Conservation (phyloP, 257 asterid species). For the Vinca minor region DNA sequence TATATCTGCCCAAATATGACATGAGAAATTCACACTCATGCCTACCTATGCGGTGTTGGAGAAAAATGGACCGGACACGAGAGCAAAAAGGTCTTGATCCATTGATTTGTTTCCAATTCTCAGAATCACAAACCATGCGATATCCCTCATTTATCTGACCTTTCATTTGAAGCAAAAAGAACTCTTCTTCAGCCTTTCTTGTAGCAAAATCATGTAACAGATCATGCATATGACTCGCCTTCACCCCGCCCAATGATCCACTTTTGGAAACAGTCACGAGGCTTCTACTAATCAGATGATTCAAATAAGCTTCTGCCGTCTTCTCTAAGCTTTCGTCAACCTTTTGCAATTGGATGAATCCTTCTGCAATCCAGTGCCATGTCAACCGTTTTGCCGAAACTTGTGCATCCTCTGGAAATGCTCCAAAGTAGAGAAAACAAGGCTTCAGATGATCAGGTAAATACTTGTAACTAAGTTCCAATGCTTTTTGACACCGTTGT, state of each 20-base stretch:
- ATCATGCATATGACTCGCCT: background rate
- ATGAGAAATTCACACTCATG: too few species aligned
- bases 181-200: background rate
- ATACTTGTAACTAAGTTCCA: background rate
- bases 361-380: background rate
- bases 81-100: background rate
- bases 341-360: background rate
- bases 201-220: background rate
- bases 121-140: background rate
- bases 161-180: background rate
- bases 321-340: background rate
- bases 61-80: background rate
- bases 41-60: background rate
- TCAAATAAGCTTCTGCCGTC: background rate
- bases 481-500: background rate
- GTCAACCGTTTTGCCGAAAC: background rate
- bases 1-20: too few species aligned
- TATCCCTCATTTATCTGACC: background rate
- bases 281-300: background rate
- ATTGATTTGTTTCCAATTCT: background rate
- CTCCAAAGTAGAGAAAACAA: background rate
- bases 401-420: background rate
- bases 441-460: background rate
- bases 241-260: background rate
- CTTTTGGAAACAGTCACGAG: background rate